Percentiles rank a stretch among this genome's conserved stretches.
Evolutionary conservation across 441 rosid species (phyloP).

Genomic region (Daphne laureola): DNA sequence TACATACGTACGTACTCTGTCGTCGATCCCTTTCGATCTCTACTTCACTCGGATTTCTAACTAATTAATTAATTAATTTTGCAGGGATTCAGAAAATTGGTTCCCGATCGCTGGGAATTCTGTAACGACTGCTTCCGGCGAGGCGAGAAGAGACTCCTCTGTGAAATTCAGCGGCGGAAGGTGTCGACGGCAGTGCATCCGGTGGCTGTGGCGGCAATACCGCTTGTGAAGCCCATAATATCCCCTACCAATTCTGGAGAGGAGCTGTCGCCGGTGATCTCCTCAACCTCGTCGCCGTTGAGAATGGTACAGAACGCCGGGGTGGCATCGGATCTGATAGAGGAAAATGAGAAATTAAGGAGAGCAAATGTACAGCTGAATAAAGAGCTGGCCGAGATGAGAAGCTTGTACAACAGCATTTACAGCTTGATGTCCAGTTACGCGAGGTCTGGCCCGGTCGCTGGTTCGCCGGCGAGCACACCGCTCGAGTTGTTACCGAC

Average conservation of each 20-base stretch:
- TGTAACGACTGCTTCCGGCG: slow-evolving; percentile 47
- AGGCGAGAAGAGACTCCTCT: slow-evolving; percentile 52
- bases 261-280: slow-evolving; percentile 29
- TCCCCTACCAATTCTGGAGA: slow-evolving; percentile 55
- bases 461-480: slow-evolving; percentile 15
- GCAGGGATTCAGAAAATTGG: slow-evolving; percentile 59
- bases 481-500: slow-evolving; percentile 33
- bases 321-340: slow-evolving; percentile 31
- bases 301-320: slow-evolving; percentile 16
- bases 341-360: slow-evolving; percentile 57
- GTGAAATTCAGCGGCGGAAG: slow-evolving; percentile 68
- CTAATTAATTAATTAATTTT: not conserved
- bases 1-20: slow-evolving; percentile 36
- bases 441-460: slow-evolving; percentile 21
- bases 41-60: not conserved
- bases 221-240: slow-evolving; percentile 25
- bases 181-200: slow-evolving; percentile 6
- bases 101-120: slow-evolving; percentile 75
- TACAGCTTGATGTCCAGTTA: slow-evolving; percentile 35
- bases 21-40: not conserved
- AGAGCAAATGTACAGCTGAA: slow-evolving; percentile 40
- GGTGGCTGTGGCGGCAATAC: slow-evolving; percentile 19
- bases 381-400: slow-evolving; percentile 42
- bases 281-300: slow-evolving; percentile 30
- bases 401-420: slow-evolving; percentile 41